phyloP scores from a whole-genome alignment of 768 basidiomycete genomes.

The Rhodotorula sphaerocarpa region DNA sequence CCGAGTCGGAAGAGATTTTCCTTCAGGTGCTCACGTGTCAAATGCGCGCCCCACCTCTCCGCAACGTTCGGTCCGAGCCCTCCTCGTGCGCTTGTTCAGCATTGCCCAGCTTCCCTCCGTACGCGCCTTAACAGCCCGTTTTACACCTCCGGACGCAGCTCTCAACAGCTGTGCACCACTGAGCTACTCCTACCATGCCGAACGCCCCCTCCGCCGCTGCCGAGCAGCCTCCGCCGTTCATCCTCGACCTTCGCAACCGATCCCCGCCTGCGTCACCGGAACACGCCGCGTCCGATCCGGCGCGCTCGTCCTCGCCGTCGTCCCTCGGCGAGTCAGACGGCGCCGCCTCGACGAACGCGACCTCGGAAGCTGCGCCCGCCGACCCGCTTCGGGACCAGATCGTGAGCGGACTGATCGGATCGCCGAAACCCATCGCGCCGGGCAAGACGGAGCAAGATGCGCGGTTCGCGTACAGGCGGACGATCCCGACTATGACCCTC shows the following conservation, averaged over 20 bases:
- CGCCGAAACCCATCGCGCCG: background rate
- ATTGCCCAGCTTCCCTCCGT: too few relatives aligned
- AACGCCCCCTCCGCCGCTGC: background rate
- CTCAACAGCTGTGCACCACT: background rate
- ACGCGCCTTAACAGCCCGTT: too few relatives aligned
- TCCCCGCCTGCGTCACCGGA: background rate
- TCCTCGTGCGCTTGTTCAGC: too few relatives aligned
- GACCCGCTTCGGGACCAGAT: constrained; percentile 27
- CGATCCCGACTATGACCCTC: constrained; percentile 51
- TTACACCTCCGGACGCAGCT: too few relatives aligned
- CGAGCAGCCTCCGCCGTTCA: constrained; percentile 1
- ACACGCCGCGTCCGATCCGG: background rate
- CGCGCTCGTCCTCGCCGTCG: background rate
- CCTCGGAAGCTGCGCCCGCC: background rate
- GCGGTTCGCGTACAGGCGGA: constrained; percentile 16
- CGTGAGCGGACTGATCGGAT: constrained; percentile 17
- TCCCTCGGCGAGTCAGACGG: background rate
- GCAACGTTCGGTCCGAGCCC: too few relatives aligned
- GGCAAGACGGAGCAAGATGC: constrained; percentile 16
- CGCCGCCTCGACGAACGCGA: background rate
- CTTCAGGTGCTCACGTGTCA: too few relatives aligned
- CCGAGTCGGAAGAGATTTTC: too few relatives aligned
- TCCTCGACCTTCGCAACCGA: constrained; percentile 14
- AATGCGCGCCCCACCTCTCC: too few relatives aligned
- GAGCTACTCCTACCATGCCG: background rate